Conservation (phyloP, 2,329 filamentous ascomycete genomes). For the Ophiostoma populinum region DNA sequence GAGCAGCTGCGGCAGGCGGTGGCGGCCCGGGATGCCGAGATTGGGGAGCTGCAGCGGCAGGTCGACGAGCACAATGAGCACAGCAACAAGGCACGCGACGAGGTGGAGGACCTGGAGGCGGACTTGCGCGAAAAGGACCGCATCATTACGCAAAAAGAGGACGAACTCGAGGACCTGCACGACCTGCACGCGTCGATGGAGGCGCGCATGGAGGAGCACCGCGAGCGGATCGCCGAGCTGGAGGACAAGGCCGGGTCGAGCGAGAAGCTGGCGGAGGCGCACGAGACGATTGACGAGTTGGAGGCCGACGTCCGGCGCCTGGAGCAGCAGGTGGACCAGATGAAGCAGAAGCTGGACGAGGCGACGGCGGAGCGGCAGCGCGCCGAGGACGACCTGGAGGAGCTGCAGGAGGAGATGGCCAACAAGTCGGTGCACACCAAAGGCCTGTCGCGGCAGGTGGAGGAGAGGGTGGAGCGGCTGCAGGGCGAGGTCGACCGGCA, state of each 20-base stretch:
- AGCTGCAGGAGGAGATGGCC: slow-evolving; percentile 59
- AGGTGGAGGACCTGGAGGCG: slow-evolving; percentile 59
- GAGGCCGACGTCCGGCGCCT: slow-evolving; percentile 36
- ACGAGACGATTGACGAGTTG: slow-evolving; percentile 40
- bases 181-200: slow-evolving; percentile 36
- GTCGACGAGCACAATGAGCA: slow-evolving; percentile 37
- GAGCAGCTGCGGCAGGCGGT: slow-evolving; percentile 38
- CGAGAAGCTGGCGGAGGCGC: slow-evolving; percentile 37
- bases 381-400: slow-evolving; percentile 41
- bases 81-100: slow-evolving; percentile 51
- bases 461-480: slow-evolving; percentile 49
- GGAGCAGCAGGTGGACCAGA: slow-evolving; percentile 35
- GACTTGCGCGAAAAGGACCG: slow-evolving; percentile 62
- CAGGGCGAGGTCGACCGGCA: slow-evolving; percentile 46
- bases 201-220: slow-evolving; percentile 39
- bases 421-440: slow-evolving; percentile 66
- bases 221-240: slow-evolving; percentile 33
- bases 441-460: slow-evolving; percentile 55
- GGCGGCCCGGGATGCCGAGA: slow-evolving; percentile 40
- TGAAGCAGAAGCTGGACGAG: slow-evolving; percentile 35
- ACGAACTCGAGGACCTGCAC: slow-evolving; percentile 38
- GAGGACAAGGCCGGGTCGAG: slow-evolving; percentile 36
- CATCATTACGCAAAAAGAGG: slow-evolving; percentile 54
- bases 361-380: slow-evolving; percentile 36
- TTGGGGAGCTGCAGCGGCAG: slow-evolving; percentile 42